phyloP scores from a whole-genome alignment of 2,329 filamentous ascomycete genomes.

The Aspergillus arachidicola region DNA sequence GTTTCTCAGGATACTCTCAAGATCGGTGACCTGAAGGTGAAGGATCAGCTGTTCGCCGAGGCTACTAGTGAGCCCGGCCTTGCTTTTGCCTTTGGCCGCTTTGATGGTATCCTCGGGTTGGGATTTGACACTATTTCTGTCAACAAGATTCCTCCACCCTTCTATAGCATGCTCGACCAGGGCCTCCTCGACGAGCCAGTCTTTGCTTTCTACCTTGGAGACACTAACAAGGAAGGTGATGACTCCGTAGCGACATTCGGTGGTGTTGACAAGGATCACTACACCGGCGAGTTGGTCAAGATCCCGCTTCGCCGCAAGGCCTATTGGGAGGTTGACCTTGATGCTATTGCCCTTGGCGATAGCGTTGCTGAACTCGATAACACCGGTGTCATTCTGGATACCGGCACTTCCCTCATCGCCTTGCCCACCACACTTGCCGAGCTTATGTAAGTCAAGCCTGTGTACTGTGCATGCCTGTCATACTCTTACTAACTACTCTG shows the following conservation, averaged over 20 bases:
- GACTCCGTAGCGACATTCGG: conserved; percentile 89
- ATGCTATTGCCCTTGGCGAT: conserved; percentile 86
- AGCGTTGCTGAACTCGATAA: conserved; percentile 85
- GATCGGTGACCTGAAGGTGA: conserved; percentile 87
- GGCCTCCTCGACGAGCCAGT: conserved; percentile 86
- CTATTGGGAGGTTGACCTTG: conserved; percentile 98
- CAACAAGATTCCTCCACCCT: conserved; percentile 89
- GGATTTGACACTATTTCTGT: conserved; percentile 97
- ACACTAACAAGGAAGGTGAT: conserved; percentile 68
- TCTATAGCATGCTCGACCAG: conserved; percentile 95
- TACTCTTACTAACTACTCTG: conserved; percentile 15
- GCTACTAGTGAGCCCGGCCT: conserved; percentile 93
- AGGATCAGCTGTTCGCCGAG: conserved; percentile 93
- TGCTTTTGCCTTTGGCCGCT: conserved; percentile 95
- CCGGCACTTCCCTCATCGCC: conserved; percentile 95
- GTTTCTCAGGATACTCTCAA: conserved; percentile 83
- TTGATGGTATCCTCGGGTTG: conserved; percentile 94
- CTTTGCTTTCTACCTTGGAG: conserved; percentile 94
- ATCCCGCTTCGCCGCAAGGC: conserved; percentile 97
- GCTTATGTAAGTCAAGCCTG: conserved; percentile 66
- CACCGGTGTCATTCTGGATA: conserved; percentile 97
- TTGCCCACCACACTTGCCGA: conserved; percentile 89
- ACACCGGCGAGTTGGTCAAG: conserved; percentile 83
- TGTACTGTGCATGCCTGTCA: neutral
- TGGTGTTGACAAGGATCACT: conserved; percentile 80